Base-by-base conservation (phyloP, 2,329 filamentous ascomycete genomes). In the Apiospora pterosperma region DNA sequence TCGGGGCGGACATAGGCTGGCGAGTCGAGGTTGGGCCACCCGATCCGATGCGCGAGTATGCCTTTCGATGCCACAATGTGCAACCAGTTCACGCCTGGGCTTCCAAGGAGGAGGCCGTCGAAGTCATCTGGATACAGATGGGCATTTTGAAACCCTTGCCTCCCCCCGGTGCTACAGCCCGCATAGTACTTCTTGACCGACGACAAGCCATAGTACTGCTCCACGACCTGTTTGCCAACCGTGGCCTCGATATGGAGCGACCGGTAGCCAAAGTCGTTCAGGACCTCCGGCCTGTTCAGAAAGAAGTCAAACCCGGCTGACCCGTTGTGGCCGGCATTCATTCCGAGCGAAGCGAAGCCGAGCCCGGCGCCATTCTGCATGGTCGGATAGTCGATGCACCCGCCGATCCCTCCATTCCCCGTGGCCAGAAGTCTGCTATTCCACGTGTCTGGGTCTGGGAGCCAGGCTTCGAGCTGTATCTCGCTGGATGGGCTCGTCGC, bases 81-180 rank as follows among this genome's bases (percentile, higher is more conserved):
- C 12, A 67, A 41, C 68, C 65, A 73, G 63, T 71, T 58, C 28
- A 72, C 14, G 7, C 80, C 82, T 38, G 76, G 75, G 62, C 64
- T 68, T 19, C 79, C 80, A 6, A 81, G 81, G 3, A 85, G 70
- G n/a, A 85, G 77, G 28, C 84, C 83, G 66, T 85, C 81, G 64
- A 85, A 85, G 64, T 85, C 82, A 8, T 82, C 77, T 0, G 83
- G 83, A 66, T 80, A 85, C n/a, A 77, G 70, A 67, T 85, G 78
- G 4, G 82, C 78, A 36, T 81, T 76, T 63, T 81, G 81, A 31
- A 84, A 73, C 4, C 83, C 84, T 73, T 86, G 83, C 1, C 83
- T 75, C 2, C 85, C 84, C 39, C 85, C 84, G 0, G 83, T 85
- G 4, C 81, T 84, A 70, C 84, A 86, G 31, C 84, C 84, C 12